phyloP scores from a whole-genome alignment of 2,329 filamentous ascomycete genomes.

The Graphiopsis chlorocephala region DNA sequence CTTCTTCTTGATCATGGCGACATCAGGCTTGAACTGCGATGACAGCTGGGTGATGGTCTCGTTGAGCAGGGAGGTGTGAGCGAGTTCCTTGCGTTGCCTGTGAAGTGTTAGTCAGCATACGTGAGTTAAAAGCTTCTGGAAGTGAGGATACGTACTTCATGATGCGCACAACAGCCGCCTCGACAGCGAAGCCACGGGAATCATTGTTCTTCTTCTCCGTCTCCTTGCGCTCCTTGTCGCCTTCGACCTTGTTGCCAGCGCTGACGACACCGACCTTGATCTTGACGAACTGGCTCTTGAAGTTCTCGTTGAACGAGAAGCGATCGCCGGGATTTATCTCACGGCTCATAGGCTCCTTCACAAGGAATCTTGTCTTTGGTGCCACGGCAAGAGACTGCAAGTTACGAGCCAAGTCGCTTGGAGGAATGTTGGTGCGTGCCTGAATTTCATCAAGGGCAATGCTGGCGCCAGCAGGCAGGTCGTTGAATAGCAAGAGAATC shows the following conservation, averaged over 20 bases:
- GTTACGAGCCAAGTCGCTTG: constrained; percentile 69
- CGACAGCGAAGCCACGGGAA: constrained; percentile 66
- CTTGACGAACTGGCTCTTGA: constrained; percentile 77
- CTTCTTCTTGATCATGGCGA: constrained; percentile 75
- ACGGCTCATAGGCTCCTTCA: constrained; percentile 78
- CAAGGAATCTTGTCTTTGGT: constrained; percentile 76
- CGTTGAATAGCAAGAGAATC: constrained; percentile 85
- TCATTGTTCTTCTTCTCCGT: constrained; percentile 76
- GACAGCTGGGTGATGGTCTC: constrained; percentile 70
- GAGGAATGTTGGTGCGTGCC: constrained; percentile 73
- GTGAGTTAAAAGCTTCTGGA: not conserved
- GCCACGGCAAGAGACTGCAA: constrained; percentile 79
- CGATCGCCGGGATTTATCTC: constrained; percentile 71
- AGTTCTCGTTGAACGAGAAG: constrained; percentile 80
- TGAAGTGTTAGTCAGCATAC: constrained; percentile 30
- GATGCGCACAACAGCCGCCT: constrained; percentile 75
- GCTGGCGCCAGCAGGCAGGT: constrained; percentile 52
- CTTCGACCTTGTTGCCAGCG: constrained; percentile 80
- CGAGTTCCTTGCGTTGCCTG: constrained; percentile 70
- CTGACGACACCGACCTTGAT: constrained; percentile 87
- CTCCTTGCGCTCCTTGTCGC: constrained; percentile 60
- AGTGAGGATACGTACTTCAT: constrained; percentile 68
- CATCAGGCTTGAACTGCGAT: constrained; percentile 70
- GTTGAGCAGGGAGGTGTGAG: constrained; percentile 66
- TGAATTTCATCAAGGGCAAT: constrained; percentile 76